Evolutionary conservation across 306 rosid genomes (phyloP).

Genomic region (Styphnolobium japonicum): DNA sequence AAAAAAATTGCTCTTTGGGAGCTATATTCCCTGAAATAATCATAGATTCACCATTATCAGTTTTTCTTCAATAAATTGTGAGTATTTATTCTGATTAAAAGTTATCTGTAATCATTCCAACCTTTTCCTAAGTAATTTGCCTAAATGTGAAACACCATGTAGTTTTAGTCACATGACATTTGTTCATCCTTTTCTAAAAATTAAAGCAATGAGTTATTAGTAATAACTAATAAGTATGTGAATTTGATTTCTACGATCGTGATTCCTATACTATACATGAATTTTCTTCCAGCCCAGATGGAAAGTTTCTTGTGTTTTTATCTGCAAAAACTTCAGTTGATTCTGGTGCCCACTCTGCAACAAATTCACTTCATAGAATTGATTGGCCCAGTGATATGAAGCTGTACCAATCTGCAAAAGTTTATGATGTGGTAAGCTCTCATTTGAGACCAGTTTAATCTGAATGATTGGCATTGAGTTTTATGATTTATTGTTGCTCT

Average conservation of each 20-base stretch:
- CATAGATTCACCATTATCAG: not conserved
- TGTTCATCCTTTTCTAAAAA: not conserved
- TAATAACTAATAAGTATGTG: constrained; percentile 15
- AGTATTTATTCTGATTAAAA: constrained; percentile 8
- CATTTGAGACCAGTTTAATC: constrained; percentile 1
- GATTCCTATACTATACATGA: constrained; percentile 19
- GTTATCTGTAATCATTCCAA: not conserved
- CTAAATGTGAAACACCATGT: not conserved
- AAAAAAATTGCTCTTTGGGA: not conserved
- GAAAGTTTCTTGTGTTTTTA: constrained; percentile 75
- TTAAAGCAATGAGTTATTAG: constrained; percentile 4
- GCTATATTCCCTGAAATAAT: constrained; percentile 3
- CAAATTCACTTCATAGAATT: constrained; percentile 91
- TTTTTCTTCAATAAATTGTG: not conserved
- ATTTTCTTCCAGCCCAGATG: constrained; percentile 81
- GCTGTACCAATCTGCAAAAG: constrained; percentile 38
- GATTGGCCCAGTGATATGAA: constrained; percentile 65
- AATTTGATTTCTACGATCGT: constrained; percentile 14
- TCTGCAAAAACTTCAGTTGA: constrained; percentile 81
- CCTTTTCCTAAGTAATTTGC: not conserved
- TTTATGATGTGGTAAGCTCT: constrained; percentile 73
- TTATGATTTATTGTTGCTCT: constrained; percentile 5
- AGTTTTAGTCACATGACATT: not conserved
- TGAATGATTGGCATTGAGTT: constrained; percentile 4
- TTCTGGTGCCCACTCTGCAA: constrained; percentile 86